Conservation (phyloP, 352 stramenopile species). For the Phytophthora quininea region DNA sequence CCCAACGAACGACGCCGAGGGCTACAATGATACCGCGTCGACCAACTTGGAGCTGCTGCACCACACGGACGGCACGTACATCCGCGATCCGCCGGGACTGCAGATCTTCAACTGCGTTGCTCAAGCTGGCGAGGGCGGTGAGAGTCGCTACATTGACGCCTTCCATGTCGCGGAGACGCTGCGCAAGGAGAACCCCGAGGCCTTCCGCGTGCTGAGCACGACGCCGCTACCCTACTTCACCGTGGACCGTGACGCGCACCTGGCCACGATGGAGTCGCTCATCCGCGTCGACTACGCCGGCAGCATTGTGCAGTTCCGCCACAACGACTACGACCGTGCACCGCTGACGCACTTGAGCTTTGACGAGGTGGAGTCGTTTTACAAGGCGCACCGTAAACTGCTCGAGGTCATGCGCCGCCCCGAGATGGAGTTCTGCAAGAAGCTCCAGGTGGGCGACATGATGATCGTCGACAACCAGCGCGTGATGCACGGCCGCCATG, state of each 20-base stretch:
- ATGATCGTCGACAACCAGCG: conserved; percentile 89
- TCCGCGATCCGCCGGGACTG: conserved; percentile 82
- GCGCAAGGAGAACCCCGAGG: conserved; percentile 52
- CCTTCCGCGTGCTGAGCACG: conserved; percentile 73
- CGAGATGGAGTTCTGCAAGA: conserved; percentile 63
- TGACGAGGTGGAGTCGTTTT: conserved; percentile 75
- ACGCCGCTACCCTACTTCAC: conserved; percentile 81
- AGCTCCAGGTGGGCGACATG: conserved; percentile 83
- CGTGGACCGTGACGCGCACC: conserved; percentile 75
- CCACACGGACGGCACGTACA: conserved; percentile 91
- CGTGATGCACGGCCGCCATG: conserved; percentile 83
- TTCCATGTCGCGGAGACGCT: conserved; percentile 82
- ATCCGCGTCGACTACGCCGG: conserved; percentile 74
- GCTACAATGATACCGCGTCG: conserved; percentile 89
- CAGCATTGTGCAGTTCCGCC: conserved; percentile 85
- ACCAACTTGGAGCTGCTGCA: conserved; percentile 85
- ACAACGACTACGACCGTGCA: conserved; percentile 90
- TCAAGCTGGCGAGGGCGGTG: conserved; percentile 72
- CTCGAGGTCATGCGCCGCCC: conserved; percentile 67
- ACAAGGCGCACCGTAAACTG: conserved; percentile 73
- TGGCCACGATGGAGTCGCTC: conserved; percentile 82
- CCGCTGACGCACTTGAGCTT: conserved; percentile 81
- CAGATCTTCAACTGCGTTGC: conserved; percentile 91
- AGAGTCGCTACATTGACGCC: conserved; percentile 82
- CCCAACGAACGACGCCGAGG: conserved; percentile 63